phyloP scores from a whole-genome alignment of 352 stramenopile genomes.

The Phytophthora kernoviae region DNA sequence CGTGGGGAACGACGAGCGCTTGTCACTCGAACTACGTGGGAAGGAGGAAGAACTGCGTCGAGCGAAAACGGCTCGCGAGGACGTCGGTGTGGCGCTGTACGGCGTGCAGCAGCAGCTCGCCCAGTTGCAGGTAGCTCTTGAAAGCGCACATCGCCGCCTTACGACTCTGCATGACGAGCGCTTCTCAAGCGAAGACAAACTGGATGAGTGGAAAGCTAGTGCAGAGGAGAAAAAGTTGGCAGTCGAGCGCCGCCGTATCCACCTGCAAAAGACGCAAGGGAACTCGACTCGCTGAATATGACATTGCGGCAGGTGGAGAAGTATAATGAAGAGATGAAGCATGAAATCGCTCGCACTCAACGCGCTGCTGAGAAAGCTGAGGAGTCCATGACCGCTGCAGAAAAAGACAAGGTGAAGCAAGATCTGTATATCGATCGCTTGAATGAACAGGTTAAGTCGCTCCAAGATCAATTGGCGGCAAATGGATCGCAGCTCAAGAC shows the following conservation, averaged over 20 bases:
- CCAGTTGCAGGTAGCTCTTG: conserved; percentile 90
- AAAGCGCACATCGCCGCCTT: conserved; percentile 80
- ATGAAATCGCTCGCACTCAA: conserved; percentile 92
- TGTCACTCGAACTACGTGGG: conserved; percentile 76
- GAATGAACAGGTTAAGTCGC: conserved; percentile 88
- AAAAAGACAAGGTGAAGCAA: conserved; percentile 94
- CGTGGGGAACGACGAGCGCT: conserved; percentile 70
- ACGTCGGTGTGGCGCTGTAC: conserved; percentile 93
- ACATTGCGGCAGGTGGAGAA: conserved; percentile 89
- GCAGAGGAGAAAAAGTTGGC: conserved; percentile 66
- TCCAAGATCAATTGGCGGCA: conserved; percentile 89
- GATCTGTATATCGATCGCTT: conserved; percentile 95
- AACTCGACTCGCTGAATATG: conserved; percentile 88
- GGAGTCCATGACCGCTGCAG: conserved; percentile 90
- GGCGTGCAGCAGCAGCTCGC: conserved; percentile 95
- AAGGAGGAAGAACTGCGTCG: conserved; percentile 78
- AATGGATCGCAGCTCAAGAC: conserved; percentile 81
- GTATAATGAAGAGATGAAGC: conserved; percentile 96
- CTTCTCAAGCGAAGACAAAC: conserved; percentile 70
- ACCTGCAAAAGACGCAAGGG: conserved; percentile 85
- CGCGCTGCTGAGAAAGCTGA: conserved; percentile 94
- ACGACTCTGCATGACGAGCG: conserved; percentile 65
- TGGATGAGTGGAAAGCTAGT: conserved; percentile 73
- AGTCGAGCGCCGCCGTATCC: conserved; percentile 62
- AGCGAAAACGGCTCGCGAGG: conserved; percentile 79